A percentile compares a stretch with the other conserved stretches of the same genome.
Conservation (phyloP, 352 stramenopile genomes). For the Globisporangium alternatum region DNA sequence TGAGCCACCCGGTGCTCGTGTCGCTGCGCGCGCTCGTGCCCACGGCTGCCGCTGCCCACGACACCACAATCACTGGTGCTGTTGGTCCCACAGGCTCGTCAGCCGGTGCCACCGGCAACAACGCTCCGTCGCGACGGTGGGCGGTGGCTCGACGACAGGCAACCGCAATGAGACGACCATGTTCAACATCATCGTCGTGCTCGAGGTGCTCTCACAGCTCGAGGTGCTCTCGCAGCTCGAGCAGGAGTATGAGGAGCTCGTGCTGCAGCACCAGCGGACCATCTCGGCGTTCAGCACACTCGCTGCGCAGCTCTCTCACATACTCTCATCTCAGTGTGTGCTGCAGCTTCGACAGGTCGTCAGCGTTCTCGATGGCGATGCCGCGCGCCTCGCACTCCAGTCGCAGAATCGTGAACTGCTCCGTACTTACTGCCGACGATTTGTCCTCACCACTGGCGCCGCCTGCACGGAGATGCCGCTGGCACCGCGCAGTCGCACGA, state of each 20-base stretch:
- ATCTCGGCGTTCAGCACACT: constrained; percentile 63
- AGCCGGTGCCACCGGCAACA: neutral
- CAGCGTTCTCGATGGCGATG: too few relatives aligned
- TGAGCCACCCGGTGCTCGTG: constrained; percentile 84
- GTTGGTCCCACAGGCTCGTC: neutral
- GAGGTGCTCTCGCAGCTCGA: constrained; percentile 17
- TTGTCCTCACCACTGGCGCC: neutral
- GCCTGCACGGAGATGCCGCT: neutral
- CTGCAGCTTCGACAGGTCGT: too few relatives aligned
- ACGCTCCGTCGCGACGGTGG: neutral
- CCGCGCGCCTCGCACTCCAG: too few relatives aligned
- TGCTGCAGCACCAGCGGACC: constrained; percentile 31
- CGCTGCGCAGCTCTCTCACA: constrained; percentile 67
- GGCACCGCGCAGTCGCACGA: constrained; percentile 35
- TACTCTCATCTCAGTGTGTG: too few relatives aligned
- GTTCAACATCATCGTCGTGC: constrained; percentile 88
- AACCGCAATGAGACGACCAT: constrained; percentile 71
- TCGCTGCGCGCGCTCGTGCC: constrained; percentile 27
- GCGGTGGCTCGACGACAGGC: constrained; percentile 14
- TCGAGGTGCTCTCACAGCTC: constrained; percentile 46
- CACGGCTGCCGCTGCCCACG: neutral
- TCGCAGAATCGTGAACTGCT: too few relatives aligned
- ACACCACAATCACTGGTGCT: neutral
- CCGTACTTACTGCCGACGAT: neutral
- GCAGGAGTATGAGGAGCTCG: constrained; percentile 31